Percentiles rank a stretch among this genome's conserved stretches.
Evolutionary conservation across 257 asterid species (phyloP).

Genomic region (Solanum sejunctum): DNA sequence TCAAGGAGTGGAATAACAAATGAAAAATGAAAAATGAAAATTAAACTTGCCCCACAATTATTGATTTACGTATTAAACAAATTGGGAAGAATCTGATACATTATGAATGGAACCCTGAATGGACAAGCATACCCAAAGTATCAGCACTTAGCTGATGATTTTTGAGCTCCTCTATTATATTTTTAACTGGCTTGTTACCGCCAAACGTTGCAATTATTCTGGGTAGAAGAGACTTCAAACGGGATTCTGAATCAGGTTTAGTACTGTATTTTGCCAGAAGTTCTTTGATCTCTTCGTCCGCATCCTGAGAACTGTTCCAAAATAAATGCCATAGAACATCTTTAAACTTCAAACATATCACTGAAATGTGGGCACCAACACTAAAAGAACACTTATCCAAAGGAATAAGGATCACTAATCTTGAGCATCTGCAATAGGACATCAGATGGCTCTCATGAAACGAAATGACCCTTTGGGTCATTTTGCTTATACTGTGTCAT

Average conservation of each 20-base stretch:
- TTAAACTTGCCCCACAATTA: not conserved
- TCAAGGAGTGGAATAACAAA: not conserved
- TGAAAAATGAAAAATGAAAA: not conserved
- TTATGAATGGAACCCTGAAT: not conserved
- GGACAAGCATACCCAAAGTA: constrained; percentile 44
- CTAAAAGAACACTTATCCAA: not conserved
- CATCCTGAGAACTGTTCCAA: constrained; percentile 64
- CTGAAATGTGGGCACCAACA: not conserved
- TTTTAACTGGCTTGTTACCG: constrained; percentile 52
- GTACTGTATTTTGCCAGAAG: constrained; percentile 51
- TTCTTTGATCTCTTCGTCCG: constrained; percentile 49
- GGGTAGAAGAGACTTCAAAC: constrained; percentile 70
- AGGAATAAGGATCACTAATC: not conserved
- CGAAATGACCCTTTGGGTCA: no score
- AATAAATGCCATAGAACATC: not conserved
- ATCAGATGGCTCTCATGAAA: not conserved
- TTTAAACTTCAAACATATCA: not conserved
- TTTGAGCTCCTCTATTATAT: constrained; percentile 63
- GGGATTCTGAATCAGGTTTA: constrained; percentile 76
- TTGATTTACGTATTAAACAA: not conserved
- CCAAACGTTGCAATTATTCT: constrained; percentile 75
- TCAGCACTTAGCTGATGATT: constrained; percentile 69
- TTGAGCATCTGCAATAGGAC: not conserved
- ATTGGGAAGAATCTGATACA: not conserved
- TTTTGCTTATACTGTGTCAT: no score